These are phyloP conservation scores for Porodaedalea pini DNA, from an alignment of 1,284 basidiomycete genomes.

Conservation along the genomic window DNA sequence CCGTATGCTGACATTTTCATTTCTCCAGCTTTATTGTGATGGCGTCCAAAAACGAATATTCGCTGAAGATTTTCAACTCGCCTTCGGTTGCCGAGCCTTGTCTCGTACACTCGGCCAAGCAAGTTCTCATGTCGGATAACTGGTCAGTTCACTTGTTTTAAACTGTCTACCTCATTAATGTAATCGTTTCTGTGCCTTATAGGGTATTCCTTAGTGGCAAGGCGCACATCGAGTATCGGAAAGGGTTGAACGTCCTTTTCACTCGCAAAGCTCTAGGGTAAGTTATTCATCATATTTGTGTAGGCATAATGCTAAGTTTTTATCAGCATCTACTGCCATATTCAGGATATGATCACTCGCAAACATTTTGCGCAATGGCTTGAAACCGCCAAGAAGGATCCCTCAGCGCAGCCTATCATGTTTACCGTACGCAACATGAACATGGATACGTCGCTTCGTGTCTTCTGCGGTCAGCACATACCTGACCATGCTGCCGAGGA, in stretches of 20 bases:
- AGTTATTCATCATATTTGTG: conserved; percentile 27
- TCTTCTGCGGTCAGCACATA: conserved; percentile 93
- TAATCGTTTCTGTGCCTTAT: conserved; percentile 10
- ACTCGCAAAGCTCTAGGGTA: conserved; percentile 90
- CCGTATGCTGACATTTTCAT: conserved; percentile 16
- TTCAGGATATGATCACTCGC: conserved; percentile 86
- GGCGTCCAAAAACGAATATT: conserved; percentile 86
- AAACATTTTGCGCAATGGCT: conserved; percentile 77
- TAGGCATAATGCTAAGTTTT: conserved; percentile 18
- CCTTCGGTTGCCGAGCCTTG: conserved; percentile 89
- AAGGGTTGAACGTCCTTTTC: conserved; percentile 88
- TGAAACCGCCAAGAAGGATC: conserved; percentile 44
- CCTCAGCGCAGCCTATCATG: conserved; percentile 74
- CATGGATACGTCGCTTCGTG: conserved; percentile 95
- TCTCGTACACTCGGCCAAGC: conserved; percentile 90
- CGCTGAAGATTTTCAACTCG: conserved; percentile 92
- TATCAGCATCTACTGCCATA: conserved; percentile 77
- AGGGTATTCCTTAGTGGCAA: conserved; percentile 98
- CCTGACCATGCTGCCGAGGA: conserved; percentile 73
- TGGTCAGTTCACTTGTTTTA: conserved; percentile 56
- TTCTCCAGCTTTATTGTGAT: conserved; percentile 87
- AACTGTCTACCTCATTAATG: not conserved
- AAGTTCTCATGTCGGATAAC: conserved; percentile 84
- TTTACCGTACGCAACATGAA: conserved; percentile 89
- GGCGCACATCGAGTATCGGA: conserved; percentile 91